These are phyloP conservation scores for Rhizopus sp. DNA, from an alignment of 371 early-diverging fungal species.

Conservation along the genomic window DNA sequence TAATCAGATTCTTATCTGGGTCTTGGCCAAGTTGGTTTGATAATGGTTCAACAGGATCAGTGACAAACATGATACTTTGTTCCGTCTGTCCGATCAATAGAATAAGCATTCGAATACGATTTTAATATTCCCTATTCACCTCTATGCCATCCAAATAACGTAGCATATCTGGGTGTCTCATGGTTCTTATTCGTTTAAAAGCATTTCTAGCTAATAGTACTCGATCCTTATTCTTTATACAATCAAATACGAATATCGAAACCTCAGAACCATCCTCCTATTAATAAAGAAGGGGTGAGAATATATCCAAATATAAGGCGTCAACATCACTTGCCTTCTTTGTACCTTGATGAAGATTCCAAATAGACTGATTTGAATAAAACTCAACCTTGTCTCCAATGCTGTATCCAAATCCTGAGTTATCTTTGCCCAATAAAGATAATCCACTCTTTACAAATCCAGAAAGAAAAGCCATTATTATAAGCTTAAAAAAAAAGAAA, in stretches of 20 bases:
- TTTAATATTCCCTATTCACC: conserved; percentile 40
- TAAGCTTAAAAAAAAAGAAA: background rate
- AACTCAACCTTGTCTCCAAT: conserved; percentile 71
- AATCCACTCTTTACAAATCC: conserved; percentile 70
- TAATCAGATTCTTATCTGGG: conserved; percentile 65
- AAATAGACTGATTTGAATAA: conserved; percentile 67
- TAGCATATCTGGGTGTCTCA: conserved; percentile 90
- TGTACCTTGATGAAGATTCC: conserved; percentile 80
- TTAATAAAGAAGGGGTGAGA: background rate
- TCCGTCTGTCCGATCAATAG: conserved; percentile 60
- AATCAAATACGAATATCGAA: conserved; percentile 89
- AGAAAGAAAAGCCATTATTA: conserved; percentile 50
- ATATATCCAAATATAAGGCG: background rate
- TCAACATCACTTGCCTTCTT: conserved; percentile 64
- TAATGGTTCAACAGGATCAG: conserved; percentile 84
- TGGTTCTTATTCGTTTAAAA: conserved; percentile 81
- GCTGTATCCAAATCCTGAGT: conserved; percentile 74
- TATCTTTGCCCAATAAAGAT: conserved; percentile 72
- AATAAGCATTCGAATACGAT: background rate
- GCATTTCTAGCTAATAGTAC: conserved; percentile 85
- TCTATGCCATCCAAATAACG: conserved; percentile 86
- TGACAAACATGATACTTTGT: conserved; percentile 87
- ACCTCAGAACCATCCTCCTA: conserved; percentile 78
- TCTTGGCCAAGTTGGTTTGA: conserved; percentile 55
- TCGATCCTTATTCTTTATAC: conserved; percentile 62